Percentiles rank a stretch among this genome's conserved stretches.
Conservation (phyloP, 2,329 filamentous ascomycete species). For the Chalara sp. region DNA sequence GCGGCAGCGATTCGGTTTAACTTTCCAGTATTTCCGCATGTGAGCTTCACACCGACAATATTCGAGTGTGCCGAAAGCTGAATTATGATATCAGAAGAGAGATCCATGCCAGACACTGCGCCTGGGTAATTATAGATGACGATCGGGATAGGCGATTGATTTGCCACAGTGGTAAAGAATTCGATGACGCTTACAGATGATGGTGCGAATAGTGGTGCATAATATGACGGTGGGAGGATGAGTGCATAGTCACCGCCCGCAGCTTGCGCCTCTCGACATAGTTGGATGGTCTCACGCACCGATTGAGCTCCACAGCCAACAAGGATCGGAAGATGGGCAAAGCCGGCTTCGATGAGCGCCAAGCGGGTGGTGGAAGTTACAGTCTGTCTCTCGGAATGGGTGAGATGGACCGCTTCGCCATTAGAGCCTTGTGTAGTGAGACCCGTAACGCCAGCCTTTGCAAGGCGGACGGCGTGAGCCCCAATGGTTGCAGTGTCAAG, state of each 20-base stretch:
- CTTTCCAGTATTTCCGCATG: constrained; percentile 71
- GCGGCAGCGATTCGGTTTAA: constrained; percentile 47
- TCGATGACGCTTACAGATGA: constrained; percentile 47
- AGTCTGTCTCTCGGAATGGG: constrained; percentile 51
- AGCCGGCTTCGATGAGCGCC: constrained; percentile 53
- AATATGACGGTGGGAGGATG: constrained; percentile 62
- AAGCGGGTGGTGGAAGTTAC: constrained; percentile 54
- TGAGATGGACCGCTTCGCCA: constrained; percentile 61
- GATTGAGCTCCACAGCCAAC: constrained; percentile 62
- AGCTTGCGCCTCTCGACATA: constrained; percentile 55
- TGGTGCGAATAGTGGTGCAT: constrained; percentile 50
- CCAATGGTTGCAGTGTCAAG: constrained; percentile 52
- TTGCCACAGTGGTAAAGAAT: constrained; percentile 54
- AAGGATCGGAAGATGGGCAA: constrained; percentile 51
- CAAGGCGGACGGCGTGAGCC: constrained; percentile 46
- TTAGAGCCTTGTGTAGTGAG: constrained; percentile 61
- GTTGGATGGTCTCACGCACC: constrained; percentile 56
- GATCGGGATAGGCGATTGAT: constrained; percentile 68
- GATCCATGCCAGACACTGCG: constrained; percentile 78
- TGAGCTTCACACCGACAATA: constrained; percentile 87
- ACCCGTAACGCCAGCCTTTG: constrained; percentile 51
- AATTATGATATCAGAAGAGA: constrained; percentile 83
- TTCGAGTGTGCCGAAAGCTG: constrained; percentile 73
- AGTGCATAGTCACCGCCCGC: constrained; percentile 62
- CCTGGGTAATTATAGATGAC: constrained; percentile 90